Conservation (phyloP, 257 asterid species). For the Orobanche coerulescens region DNA sequence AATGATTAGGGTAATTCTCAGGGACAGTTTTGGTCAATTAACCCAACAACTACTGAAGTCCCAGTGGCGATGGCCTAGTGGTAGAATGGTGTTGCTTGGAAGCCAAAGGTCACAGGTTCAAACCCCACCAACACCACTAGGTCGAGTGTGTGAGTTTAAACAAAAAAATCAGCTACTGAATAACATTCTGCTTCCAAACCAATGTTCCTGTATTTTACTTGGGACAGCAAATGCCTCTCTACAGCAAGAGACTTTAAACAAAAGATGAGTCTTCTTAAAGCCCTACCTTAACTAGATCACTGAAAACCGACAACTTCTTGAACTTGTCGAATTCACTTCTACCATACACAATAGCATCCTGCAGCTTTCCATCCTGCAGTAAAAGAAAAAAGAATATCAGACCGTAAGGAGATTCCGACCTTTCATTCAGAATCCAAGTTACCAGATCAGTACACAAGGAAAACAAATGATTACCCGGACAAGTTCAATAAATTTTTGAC, state of each 20-base stretch:
- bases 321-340: conserved; percentile 65
- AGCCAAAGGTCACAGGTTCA: no score
- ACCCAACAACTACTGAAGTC: no score
- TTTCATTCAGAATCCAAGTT: background rate
- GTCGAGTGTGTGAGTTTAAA: no score
- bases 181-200: background rate
- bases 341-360: conserved; percentile 66
- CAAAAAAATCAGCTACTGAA: no score
- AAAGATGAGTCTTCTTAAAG: background rate
- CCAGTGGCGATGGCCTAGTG: no score
- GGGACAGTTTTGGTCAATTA: background rate
- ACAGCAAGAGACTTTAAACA: background rate
- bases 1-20: background rate
- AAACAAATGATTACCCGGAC: conserved; percentile 60
- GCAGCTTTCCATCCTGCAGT: conserved; percentile 54
- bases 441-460: conserved; percentile 5
- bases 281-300: conserved; percentile 64
- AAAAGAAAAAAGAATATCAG: conserved; percentile 12
- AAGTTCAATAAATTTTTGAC: conserved; percentile 83
- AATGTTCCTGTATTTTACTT: background rate
- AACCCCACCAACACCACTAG: no score
- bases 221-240: background rate
- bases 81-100: no score
- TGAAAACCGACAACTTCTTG: conserved; percentile 43
- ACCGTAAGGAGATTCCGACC: background rate